These are phyloP conservation scores for Leccinum uliginosum DNA, from an alignment of 768 basidiomycete species.

Conservation along the genomic window DNA sequence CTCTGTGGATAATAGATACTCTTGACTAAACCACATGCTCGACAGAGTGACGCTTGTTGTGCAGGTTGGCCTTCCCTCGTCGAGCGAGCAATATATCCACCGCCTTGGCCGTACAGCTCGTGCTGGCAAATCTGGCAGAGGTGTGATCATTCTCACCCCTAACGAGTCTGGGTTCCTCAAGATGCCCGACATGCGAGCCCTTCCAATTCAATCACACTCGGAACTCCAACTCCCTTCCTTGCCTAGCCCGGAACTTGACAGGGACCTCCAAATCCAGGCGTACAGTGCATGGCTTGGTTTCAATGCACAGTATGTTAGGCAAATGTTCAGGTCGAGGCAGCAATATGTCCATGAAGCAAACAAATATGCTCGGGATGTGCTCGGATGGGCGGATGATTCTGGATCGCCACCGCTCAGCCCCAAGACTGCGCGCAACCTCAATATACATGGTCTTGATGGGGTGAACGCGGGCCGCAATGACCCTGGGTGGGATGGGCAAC, in stretches of 20 bases:
- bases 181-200: conserved; percentile 33
- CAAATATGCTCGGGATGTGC: conserved; percentile 31
- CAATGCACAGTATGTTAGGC: conserved; percentile 41
- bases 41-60: conserved; percentile 53
- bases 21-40: conserved; percentile 3
- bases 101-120: conserved; percentile 76
- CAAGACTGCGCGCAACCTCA: conserved; percentile 49
- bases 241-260: conserved; percentile 25
- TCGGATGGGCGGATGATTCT: conserved; percentile 35
- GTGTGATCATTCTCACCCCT: conserved; percentile 51
- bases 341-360: conserved; percentile 40
- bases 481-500: not conserved
- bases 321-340: conserved; percentile 35
- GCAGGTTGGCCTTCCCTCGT: conserved; percentile 62
- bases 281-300: conserved; percentile 58
- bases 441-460: conserved; percentile 36
- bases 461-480: conserved; percentile 14
- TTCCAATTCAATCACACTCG: conserved; percentile 36
- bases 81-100: conserved; percentile 75
- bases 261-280: conserved; percentile 42
- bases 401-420: conserved; percentile 37
- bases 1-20: not conserved
- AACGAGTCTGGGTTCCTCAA: conserved; percentile 48
- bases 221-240: conserved; percentile 27
- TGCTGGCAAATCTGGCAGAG: conserved; percentile 60